phyloP scores from a whole-genome alignment of 176 grass and related monocot genomes.

The Cenchrus americanus region DNA sequence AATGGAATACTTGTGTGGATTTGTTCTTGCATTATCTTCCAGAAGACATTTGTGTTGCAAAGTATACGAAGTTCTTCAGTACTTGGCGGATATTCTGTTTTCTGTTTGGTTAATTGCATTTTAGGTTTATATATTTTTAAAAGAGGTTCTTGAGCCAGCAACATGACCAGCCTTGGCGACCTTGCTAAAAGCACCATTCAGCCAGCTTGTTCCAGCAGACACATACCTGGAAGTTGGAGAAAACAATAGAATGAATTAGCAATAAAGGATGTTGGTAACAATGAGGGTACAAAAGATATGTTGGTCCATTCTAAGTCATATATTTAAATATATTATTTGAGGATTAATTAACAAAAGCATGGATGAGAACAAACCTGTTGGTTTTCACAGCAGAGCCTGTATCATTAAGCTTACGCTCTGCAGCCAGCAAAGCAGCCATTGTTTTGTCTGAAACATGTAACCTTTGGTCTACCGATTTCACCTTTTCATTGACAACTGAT shows the following conservation, averaged over 20 bases:
- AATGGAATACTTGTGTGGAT: too few relatives aligned
- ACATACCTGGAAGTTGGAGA: conserved; percentile 74
- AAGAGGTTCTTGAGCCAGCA: conserved; percentile 83
- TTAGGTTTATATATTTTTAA: too few relatives aligned
- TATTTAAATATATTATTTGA: conserved; percentile 13
- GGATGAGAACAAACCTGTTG: conserved; percentile 66
- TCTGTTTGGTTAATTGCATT: too few relatives aligned
- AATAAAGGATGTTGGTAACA: background rate
- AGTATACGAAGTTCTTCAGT: too few relatives aligned
- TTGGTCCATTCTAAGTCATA: conserved; percentile 26
- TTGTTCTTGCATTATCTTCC: too few relatives aligned
- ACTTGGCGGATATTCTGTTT: too few relatives aligned
- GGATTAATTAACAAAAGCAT: conserved; percentile 2
- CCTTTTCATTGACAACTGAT: conserved; percentile 90
- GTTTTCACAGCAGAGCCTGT: conserved; percentile 93
- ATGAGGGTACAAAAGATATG: background rate
- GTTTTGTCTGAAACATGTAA: conserved; percentile 95
- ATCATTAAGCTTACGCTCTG: conserved; percentile 91
- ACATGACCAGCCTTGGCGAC: conserved; percentile 81
- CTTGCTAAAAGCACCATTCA: conserved; percentile 92
- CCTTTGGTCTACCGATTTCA: conserved; percentile 89
- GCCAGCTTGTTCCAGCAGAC: conserved; percentile 90
- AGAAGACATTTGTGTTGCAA: too few relatives aligned
- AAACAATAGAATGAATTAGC: conserved; percentile 28
- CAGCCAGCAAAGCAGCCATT: conserved; percentile 76